Conservation (phyloP, 192 early-diverging fungal species). For the Radiomyces spectabilis region DNA sequence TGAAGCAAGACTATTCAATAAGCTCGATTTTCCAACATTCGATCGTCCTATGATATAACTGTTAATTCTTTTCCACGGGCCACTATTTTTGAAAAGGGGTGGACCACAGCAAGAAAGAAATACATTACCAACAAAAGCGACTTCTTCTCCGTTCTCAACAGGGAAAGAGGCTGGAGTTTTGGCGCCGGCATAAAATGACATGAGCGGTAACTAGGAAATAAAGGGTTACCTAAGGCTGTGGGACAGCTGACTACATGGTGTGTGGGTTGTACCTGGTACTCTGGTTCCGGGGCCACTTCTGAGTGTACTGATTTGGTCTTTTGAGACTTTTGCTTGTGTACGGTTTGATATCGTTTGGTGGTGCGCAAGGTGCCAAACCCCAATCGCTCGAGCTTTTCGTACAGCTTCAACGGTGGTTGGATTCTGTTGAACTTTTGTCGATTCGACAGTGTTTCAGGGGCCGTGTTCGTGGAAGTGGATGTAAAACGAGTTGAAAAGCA, state of each 20-base stretch:
- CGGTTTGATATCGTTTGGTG: conserved; percentile 19
- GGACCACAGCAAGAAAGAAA: not conserved
- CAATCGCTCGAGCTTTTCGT: conserved; percentile 16
- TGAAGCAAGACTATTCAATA: conserved; percentile 60
- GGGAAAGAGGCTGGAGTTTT: conserved; percentile 31
- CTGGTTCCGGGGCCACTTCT: conserved; percentile 9
- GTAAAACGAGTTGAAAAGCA: too few species aligned
- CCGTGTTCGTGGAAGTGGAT: too few species aligned
- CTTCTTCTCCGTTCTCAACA: conserved; percentile 16
- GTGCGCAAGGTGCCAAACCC: conserved; percentile 26
- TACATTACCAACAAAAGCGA: conserved; percentile 35
- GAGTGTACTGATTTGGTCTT: conserved; percentile 3
- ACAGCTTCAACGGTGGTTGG: conserved; percentile 15
- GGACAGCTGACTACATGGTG: not conserved
- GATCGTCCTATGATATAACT: conserved; percentile 48
- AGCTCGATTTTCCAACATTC: conserved; percentile 76
- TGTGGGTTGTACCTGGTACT: conserved; percentile 8
- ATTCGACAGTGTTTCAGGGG: conserved; percentile 17
- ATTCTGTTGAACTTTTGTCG: conserved; percentile 29
- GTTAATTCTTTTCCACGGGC: not conserved
- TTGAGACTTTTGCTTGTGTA: conserved; percentile 2
- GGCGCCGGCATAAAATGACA: conserved; percentile 37
- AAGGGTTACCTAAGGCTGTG: not conserved
- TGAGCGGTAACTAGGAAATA: conserved; percentile 24
- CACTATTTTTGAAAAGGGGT: not conserved